Evolutionary conservation across 108 stramenopile species (phyloP).

Genomic region (Cylindrotheca closterium): DNA sequence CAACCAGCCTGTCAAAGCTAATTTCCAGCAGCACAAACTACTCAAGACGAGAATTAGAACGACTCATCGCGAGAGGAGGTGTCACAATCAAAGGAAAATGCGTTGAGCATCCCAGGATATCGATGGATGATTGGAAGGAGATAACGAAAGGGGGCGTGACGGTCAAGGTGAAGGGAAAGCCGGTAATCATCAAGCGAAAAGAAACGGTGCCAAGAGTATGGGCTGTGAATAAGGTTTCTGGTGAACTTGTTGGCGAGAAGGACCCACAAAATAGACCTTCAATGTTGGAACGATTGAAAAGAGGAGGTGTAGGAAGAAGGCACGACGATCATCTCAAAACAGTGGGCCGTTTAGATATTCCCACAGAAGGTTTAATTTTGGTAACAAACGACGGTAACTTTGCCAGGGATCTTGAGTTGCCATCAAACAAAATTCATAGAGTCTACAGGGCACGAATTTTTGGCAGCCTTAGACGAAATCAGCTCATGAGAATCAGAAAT

Average conservation of each 20-base stretch:
- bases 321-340: conserved; percentile 17
- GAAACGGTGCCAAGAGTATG: conserved; percentile 31
- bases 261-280: conserved; percentile 76
- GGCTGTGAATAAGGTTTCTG: conserved; percentile 69
- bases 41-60: conserved; percentile 61
- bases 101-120: conserved; percentile 34
- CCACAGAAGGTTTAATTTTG: conserved; percentile 77
- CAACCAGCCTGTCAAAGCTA: conserved; percentile 19
- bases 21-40: conserved; percentile 15
- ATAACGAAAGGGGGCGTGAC: conserved; percentile 6
- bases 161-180: conserved; percentile 57
- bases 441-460: conserved; percentile 76
- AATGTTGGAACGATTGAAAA: conserved; percentile 61
- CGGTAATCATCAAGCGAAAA: conserved; percentile 7
- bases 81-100: conserved; percentile 65
- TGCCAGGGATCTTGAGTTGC: conserved; percentile 72
- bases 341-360: conserved; percentile 62
- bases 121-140: conserved; percentile 10
- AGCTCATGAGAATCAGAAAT: conserved; percentile 53
- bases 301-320: conserved; percentile 60
- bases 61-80: conserved; percentile 52
- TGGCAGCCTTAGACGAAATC: conserved; percentile 54
- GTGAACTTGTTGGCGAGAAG: conserved; percentile 71
- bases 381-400: conserved; percentile 78
- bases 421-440: conserved; percentile 61